phyloP scores from a whole-genome alignment of 371 early-diverging fungal species.

The Encephalitozoon romaleae region DNA sequence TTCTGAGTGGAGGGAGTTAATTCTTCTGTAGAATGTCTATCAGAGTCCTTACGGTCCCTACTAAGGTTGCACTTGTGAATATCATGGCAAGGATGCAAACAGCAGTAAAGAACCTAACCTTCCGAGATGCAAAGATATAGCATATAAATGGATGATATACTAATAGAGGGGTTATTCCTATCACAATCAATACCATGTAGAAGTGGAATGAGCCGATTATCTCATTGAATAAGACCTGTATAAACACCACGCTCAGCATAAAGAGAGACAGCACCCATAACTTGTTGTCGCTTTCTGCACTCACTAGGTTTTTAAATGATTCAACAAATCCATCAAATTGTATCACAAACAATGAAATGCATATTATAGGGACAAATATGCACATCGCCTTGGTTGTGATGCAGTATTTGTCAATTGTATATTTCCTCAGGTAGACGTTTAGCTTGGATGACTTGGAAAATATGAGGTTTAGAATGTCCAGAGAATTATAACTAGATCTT shows the following conservation, averaged over 20 bases:
- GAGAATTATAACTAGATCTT: not conserved
- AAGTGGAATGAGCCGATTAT: not conserved
- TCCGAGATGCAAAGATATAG: slow-evolving; percentile 1
- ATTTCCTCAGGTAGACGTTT: not conserved
- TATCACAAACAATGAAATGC: not conserved
- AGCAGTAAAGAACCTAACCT: not conserved
- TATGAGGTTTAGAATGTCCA: not conserved
- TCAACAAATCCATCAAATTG: not conserved
- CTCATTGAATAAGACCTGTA: slow-evolving; percentile 1
- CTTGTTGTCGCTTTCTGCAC: not conserved
- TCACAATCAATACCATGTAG: not conserved
- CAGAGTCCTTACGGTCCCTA: not conserved
- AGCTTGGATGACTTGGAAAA: not conserved
- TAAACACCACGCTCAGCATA: not conserved
- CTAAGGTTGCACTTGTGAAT: not conserved
- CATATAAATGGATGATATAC: slow-evolving; percentile 7
- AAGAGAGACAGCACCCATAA: not conserved
- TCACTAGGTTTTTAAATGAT: not conserved
- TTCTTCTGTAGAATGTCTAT: not conserved
- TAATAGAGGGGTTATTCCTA: not conserved
- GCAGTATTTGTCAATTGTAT: slow-evolving; percentile 7
- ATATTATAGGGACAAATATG: not conserved
- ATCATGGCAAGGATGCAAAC: slow-evolving; percentile 4
- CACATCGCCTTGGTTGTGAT: slow-evolving; percentile 2
- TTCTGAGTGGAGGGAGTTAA: not conserved